Conservation (phyloP, 2,329 filamentous ascomycete genomes). For the Blastomyces percursus region DNA sequence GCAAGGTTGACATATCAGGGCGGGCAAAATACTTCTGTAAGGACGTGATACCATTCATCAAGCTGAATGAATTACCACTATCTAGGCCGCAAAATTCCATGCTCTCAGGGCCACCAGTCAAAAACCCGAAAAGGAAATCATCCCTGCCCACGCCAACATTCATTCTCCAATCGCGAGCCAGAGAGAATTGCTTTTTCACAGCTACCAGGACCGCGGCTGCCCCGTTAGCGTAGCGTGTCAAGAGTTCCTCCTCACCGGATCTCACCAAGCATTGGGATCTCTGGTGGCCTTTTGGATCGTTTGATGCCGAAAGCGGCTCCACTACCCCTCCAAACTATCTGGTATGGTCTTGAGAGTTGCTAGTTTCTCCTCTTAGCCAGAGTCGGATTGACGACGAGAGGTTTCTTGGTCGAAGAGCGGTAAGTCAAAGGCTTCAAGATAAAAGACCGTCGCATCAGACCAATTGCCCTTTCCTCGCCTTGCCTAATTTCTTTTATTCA, state of each 20-base stretch:
- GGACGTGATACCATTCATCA: too few species aligned
- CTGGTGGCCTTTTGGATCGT: background rate
- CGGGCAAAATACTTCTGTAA: background rate
- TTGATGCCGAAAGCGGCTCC: background rate
- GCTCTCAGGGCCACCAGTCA: background rate
- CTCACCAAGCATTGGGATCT: background rate
- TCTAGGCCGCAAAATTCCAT: background rate
- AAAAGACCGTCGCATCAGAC: background rate
- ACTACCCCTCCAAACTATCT: background rate
- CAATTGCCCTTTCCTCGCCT: background rate
- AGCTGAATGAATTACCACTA: too few species aligned
- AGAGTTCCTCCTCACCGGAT: background rate
- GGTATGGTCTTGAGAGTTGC: background rate
- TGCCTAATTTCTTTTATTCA: background rate
- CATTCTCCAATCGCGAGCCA: background rate
- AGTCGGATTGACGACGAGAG: conserved; percentile 5
- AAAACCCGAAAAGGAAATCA: background rate
- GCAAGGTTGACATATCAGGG: background rate
- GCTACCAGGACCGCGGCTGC: background rate
- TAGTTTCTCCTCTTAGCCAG: conserved; percentile 3
- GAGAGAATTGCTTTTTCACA: background rate
- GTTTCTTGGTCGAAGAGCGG: background rate
- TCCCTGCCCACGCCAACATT: background rate
- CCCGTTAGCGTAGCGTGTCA: background rate
- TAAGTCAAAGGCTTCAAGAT: conserved; percentile 1